phyloP scores from a whole-genome alignment of 257 asterid genomes.

The Dorcoceras hygrometricum region DNA sequence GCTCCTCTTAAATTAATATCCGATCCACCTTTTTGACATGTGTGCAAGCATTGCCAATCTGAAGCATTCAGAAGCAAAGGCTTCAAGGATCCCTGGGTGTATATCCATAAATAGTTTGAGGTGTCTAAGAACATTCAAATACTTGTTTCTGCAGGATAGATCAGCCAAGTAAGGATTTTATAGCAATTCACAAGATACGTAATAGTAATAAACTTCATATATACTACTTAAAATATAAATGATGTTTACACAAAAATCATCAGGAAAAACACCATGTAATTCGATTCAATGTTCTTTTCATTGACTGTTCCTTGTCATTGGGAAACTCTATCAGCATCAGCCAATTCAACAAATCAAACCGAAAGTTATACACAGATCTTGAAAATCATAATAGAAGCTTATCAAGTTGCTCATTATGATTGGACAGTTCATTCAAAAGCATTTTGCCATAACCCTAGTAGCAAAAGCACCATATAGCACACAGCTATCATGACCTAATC shows the following conservation, averaged over 20 bases:
- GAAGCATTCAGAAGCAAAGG: conserved; percentile 14
- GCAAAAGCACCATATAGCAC: not conserved
- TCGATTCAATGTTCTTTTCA: no score
- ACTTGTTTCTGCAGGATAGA: conserved; percentile 8
- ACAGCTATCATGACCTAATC: not conserved
- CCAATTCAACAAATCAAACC: not conserved
- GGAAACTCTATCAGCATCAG: not conserved
- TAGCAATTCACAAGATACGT: not conserved
- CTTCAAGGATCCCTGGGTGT: conserved; percentile 6
- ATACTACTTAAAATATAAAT: not conserved
- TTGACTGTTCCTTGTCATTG: not conserved
- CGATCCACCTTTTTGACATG: not conserved
- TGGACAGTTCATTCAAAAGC: not conserved
- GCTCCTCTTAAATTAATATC: not conserved
- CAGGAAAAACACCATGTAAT: no score
- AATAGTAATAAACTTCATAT: not conserved
- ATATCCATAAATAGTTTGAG: not conserved
- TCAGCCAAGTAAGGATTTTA: not conserved
- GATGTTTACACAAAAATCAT: no score
- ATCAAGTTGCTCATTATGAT: not conserved
- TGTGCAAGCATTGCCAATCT: conserved; percentile 22
- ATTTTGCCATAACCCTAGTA: not conserved
- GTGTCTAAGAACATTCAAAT: not conserved
- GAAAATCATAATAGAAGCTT: no score
- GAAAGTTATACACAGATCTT: no score